phyloP scores from a whole-genome alignment of 2,329 filamentous ascomycete species.

The Epichloe uncinata region DNA sequence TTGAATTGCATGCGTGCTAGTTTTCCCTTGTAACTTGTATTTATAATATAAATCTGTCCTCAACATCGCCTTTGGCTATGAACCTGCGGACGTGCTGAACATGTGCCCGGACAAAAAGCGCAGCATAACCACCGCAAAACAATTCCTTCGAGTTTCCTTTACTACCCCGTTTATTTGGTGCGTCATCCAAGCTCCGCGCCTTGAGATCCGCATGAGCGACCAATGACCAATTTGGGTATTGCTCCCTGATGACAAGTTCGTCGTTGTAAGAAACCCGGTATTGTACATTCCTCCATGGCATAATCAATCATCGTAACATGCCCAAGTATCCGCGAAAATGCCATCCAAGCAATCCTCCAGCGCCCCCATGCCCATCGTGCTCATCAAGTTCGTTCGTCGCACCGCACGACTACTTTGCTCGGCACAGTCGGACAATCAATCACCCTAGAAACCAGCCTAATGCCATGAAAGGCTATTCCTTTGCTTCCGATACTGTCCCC shows the following conservation, averaged over 20 bases:
- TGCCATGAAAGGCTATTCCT: too few species aligned
- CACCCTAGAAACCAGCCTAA: background rate
- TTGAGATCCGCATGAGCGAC: background rate
- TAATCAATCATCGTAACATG: background rate
- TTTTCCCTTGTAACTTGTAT: too few species aligned
- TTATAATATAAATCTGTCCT: too few species aligned
- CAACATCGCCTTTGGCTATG: too few species aligned
- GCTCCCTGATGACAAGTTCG: background rate
- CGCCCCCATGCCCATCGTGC: background rate
- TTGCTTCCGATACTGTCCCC: background rate
- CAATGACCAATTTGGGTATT: background rate
- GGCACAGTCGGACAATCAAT: background rate
- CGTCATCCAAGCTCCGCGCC: background rate
- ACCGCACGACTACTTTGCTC: background rate
- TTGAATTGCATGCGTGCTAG: too few species aligned
- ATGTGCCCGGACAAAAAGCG: too few species aligned
- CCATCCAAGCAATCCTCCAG: background rate
- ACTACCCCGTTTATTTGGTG: background rate
- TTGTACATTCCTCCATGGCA: background rate
- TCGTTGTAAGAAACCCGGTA: background rate
- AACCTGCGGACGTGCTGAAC: too few species aligned
- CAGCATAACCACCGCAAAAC: background rate
- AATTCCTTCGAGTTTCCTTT: background rate
- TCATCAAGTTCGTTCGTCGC: background rate
- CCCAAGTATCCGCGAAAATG: background rate